Percentiles rank a stretch among this genome's conserved stretches.
These are phyloP conservation scores for Magnusiomyces fungicola DNA, from an alignment of 1,139 yeast genomes.

Conservation along the genomic window DNA sequence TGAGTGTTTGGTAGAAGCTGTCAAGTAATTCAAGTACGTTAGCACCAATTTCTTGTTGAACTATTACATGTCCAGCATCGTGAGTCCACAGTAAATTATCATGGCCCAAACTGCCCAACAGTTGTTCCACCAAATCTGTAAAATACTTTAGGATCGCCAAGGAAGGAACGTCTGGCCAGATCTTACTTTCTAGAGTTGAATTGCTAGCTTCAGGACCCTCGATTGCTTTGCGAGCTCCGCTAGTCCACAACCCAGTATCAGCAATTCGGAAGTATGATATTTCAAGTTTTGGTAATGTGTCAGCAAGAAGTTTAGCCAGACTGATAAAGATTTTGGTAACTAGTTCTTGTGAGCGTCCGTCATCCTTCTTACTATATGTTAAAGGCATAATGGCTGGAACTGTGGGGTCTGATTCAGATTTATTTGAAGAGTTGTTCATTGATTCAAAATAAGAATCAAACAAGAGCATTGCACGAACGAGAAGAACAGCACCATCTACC, in stretches of 20 bases:
- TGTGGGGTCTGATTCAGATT: not conserved
- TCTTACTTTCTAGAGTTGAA: not conserved
- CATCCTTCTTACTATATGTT: not conserved
- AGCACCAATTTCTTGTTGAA: slow-evolving; percentile 11
- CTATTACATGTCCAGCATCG: slow-evolving; percentile 8
- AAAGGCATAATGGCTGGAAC: not conserved
- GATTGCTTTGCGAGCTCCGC: not conserved
- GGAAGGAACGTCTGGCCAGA: slow-evolving; percentile 4
- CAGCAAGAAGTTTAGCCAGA: not conserved
- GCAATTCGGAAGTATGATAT: not conserved
- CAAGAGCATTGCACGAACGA: slow-evolving; percentile 2
- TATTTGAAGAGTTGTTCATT: not conserved
- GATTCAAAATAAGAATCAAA: slow-evolving; percentile 2
- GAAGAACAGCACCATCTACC: slow-evolving; percentile 9
- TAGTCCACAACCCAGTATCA: slow-evolving; percentile 1
- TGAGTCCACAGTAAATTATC: slow-evolving; percentile 19
- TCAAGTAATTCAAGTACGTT: slow-evolving; percentile 4
- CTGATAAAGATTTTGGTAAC: not conserved
- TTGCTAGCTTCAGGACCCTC: not conserved
- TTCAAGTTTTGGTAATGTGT: not conserved
- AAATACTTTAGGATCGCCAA: slow-evolving; percentile 1
- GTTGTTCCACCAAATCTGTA: not conserved
- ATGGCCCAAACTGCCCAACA: slow-evolving; percentile 14
- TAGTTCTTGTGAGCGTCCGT: not conserved
- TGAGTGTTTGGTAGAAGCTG: not conserved